phyloP scores from a whole-genome alignment of 2,329 filamentous ascomycete species.

The Lasiodiplodia sp. region DNA sequence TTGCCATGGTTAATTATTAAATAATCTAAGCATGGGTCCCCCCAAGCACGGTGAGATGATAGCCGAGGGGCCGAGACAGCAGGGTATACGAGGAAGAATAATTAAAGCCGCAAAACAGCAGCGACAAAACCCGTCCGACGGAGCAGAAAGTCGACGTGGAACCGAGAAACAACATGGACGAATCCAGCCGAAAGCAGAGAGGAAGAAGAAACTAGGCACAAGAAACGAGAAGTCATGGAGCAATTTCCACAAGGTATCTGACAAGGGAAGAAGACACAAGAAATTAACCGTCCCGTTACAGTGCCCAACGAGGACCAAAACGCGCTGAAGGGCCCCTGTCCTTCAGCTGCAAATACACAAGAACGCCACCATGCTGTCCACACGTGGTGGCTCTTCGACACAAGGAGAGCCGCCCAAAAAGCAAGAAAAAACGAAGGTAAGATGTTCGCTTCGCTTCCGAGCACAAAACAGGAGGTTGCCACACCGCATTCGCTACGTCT shows the following conservation, averaged over 20 bases:
- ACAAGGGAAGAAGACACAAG: background rate
- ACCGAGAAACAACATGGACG: background rate
- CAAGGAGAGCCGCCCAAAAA: slow-evolving; percentile 6
- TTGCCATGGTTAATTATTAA: background rate
- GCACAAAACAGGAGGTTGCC: background rate
- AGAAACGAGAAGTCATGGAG: background rate
- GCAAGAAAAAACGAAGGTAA: background rate
- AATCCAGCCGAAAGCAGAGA: background rate
- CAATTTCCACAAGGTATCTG: background rate
- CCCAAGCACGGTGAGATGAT: background rate
- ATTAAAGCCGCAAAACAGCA: background rate
- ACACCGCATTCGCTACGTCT: slow-evolving; percentile 24
- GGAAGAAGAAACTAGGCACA: background rate
- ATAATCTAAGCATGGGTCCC: background rate
- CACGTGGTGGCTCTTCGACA: slow-evolving; percentile 20
- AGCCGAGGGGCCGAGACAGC: background rate
- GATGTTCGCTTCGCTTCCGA: background rate
- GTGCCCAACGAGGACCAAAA: background rate
- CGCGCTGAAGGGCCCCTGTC: too few species aligned
- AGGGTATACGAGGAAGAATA: background rate
- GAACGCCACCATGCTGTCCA: slow-evolving; percentile 15
- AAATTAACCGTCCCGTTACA: background rate
- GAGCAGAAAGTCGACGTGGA: background rate
- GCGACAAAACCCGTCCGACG: background rate
- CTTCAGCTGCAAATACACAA: slow-evolving; percentile 3